These are phyloP conservation scores for Boletus edulis DNA, from an alignment of 768 basidiomycete species.

Conservation along the genomic window DNA sequence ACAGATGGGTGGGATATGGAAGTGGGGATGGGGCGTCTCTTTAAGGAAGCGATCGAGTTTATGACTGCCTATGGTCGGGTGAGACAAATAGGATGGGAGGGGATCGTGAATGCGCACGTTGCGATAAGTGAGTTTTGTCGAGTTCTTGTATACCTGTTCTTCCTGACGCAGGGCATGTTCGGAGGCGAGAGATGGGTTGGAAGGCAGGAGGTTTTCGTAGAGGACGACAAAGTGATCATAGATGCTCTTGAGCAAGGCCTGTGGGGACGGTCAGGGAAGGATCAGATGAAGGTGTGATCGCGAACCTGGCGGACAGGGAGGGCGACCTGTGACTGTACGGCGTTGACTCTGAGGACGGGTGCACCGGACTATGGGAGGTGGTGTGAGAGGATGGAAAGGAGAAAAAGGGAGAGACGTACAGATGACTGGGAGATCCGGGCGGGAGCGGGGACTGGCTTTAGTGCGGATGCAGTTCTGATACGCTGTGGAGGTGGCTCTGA, in stretches of 20 bases:
- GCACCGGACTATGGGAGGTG: constrained; percentile 45
- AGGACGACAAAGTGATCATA: constrained; percentile 71
- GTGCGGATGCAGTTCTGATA: constrained; percentile 47
- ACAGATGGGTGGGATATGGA: constrained; percentile 66
- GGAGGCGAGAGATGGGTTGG: constrained; percentile 60
- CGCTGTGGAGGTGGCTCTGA: constrained; percentile 64
- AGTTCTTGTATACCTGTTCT: constrained; percentile 69
- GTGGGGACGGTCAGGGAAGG: neutral
- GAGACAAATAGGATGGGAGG: constrained; percentile 1
- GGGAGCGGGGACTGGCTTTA: constrained; percentile 43
- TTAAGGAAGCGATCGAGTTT: constrained; percentile 48
- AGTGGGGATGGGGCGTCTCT: constrained; percentile 54
- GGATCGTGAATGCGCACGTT: constrained; percentile 49
- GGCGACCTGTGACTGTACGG: constrained; percentile 69
- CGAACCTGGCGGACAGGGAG: constrained; percentile 71
- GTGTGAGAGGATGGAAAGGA: neutral
- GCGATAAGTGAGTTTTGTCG: constrained; percentile 79
- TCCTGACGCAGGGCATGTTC: constrained; percentile 85
- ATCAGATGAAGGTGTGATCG: neutral
- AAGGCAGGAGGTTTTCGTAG: constrained; percentile 54
- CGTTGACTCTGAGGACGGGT: constrained; percentile 63
- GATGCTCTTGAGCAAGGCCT: constrained; percentile 74
- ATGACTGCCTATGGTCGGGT: constrained; percentile 45
- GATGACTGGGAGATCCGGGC: constrained; percentile 24
- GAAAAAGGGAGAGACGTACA: constrained; percentile 14